phyloP scores from a whole-genome alignment of 2,329 filamentous ascomycete genomes.

The Colletotrichum coccodes region DNA sequence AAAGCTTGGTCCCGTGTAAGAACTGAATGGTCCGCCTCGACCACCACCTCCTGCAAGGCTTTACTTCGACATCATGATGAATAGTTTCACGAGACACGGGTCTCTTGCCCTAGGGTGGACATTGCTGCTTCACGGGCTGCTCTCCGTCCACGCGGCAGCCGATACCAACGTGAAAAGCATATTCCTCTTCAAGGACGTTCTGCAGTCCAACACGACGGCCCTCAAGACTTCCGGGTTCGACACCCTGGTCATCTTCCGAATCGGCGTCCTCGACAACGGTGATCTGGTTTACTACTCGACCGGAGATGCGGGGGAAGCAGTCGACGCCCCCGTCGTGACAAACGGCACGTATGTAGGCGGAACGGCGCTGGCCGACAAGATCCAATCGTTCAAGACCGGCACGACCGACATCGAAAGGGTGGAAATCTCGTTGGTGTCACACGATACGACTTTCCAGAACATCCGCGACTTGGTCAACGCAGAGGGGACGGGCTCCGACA shows the following conservation, averaged over 20 bases:
- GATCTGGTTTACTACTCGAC: conserved; percentile 58
- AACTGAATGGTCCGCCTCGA: no score
- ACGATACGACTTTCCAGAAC: conserved; percentile 39
- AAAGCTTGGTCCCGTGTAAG: background rate
- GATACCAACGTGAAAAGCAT: conserved; percentile 35
- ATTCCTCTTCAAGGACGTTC: conserved; percentile 54
- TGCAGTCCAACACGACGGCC: conserved; percentile 54
- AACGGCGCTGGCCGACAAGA: conserved; percentile 57
- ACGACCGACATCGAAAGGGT: conserved; percentile 47
- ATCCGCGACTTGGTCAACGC: conserved; percentile 49
- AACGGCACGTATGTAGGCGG: conserved; percentile 58
- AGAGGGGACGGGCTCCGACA: conserved; percentile 44
- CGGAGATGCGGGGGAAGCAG: conserved; percentile 47
- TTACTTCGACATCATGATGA: background rate
- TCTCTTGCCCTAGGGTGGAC: background rate
- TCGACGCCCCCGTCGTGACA: conserved; percentile 43
- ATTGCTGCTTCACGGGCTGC: background rate
- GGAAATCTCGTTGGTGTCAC: conserved; percentile 55
- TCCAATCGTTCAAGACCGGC: conserved; percentile 47
- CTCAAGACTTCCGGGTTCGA: conserved; percentile 55
- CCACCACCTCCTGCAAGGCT: no score
- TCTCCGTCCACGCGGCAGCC: background rate
- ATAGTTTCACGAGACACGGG: background rate
- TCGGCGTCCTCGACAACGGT: conserved; percentile 53
- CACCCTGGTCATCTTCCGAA: conserved; percentile 53